Percentiles rank a stretch among this genome's conserved stretches.
Evolutionary conservation across 176 grass and related monocot genomes (phyloP).

Genomic region (Oryza longistaminata): DNA sequence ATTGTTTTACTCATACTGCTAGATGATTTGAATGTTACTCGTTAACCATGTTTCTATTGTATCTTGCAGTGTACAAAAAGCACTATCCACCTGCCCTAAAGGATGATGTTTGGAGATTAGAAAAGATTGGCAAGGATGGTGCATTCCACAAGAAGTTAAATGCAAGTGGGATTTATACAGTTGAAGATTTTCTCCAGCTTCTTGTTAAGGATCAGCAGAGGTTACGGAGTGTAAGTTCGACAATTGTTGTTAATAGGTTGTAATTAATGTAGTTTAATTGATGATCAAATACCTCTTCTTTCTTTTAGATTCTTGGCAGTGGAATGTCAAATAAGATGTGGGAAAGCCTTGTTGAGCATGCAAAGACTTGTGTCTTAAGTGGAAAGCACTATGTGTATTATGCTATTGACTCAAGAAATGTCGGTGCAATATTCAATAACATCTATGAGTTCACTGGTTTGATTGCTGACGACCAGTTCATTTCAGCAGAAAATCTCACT

Average conservation of each 20-base stretch:
- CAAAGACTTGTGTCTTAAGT: constrained; percentile 87
- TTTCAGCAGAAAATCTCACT: constrained; percentile 73
- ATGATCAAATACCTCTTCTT: constrained; percentile 30
- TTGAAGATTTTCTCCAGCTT: constrained; percentile 93
- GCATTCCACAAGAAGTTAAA: constrained; percentile 93
- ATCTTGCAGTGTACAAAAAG: constrained; percentile 89
- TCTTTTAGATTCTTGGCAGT: constrained; percentile 72
- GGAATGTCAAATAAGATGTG: constrained; percentile 98
- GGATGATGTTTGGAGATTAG: constrained; percentile 94
- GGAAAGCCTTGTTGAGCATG: constrained; percentile 93
- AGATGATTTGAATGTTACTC: constrained; percentile 15
- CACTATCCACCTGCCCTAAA: constrained; percentile 88
- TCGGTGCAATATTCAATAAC: constrained; percentile 89
- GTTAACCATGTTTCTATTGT: constrained; percentile 32
- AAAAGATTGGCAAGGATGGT: constrained; percentile 93
- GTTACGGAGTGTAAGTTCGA: constrained; percentile 69
- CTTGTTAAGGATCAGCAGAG: constrained; percentile 81
- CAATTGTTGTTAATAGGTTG: constrained; percentile 24
- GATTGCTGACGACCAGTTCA: constrained; percentile 81
- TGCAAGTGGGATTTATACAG: constrained; percentile 59
- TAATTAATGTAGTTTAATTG: constrained; percentile 15
- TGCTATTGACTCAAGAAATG: constrained; percentile 60
- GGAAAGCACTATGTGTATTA: constrained; percentile 88
- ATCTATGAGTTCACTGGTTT: constrained; percentile 87
- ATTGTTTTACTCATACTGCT: constrained; percentile 29